Base-by-base conservation (phyloP, 768 basidiomycete species). In the Mycena indigotica region DNA sequence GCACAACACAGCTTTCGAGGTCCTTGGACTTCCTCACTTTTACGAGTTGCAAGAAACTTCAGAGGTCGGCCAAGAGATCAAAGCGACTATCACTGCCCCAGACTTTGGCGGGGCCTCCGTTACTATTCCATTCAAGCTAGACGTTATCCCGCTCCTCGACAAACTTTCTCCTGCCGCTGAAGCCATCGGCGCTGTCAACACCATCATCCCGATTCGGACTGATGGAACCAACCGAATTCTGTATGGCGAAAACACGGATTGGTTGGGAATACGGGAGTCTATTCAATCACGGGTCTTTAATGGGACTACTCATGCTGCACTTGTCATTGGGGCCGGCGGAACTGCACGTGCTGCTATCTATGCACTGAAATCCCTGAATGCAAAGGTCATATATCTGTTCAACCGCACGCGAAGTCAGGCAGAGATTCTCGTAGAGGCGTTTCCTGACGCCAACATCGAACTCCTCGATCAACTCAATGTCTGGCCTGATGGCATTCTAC, bases 81-180 rank as follows among this genome's bases (percentile, higher is more conserved):
- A 82, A 68, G 72, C 79, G 2, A 79, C 85, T 2, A 78, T 98
- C 19, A 71, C 77, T 1, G 75, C 82, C 3, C 80, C 84, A 1
- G 84, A 86, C 45, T 98, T 98, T 69, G 96, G 97, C 6, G 97
- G 97, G 0, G 97, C 95, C 16, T 93, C 91, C 4, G 94, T 98
- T 25, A 99, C 97, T 19, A 98, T 98, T 62, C 97, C 97, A 2
- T 87, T 88, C 79, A 99, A 99, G 73, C 77, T 96, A 35, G 90
- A 93, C 58, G 80, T 98, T 61, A 93, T 98, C 48, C 84, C 89
- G 1, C 76, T 90, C 4, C 82, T 99, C 50, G 90, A 95, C 67
- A 74, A 76, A 52, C 73, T 98, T 39, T 90, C 95, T 0, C 84
- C 86, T 0, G 87, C 93, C 21, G 97, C 95, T 1, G 76, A 85